Evolutionary conservation across 805 yeast genomes (phyloP), one percentile per base, ranked within the genome.

Genomic region (Metschnikowia gruessii): DNA sequence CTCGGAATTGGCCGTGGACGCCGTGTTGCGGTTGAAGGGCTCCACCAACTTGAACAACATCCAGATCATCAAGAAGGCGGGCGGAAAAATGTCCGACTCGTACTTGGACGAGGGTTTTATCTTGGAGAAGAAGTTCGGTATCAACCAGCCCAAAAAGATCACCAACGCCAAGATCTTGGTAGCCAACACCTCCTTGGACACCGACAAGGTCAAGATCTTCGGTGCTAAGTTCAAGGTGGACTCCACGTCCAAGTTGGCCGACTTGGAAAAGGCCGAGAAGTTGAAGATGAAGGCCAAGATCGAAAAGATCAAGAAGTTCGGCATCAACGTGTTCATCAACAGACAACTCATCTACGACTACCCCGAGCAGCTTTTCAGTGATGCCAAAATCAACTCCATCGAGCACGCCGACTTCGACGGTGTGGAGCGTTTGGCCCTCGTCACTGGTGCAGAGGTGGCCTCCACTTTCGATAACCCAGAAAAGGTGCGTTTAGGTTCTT

Each of bases 321-420:
- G 87, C 46, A 82, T 88, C 62, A 87, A 88, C 66, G 83, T 92
- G 58, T 94, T 94, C 65, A 90, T 94, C 57, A 94, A 94, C 74
- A 83, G 99, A 63, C 99, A 94, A 71, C 79, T 94, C 62, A 94
- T 94, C 62, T 94, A 94, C 70, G 97, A 94, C 72, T 94, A 92
- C 79, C 99, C 99, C 21, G 99, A 94, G 70, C 97, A 88, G 69
- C 76, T 94, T 56, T 87, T 94, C 61, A 79, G 95, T 5, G 99
- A 92, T 57, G 69, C 89, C 36, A 81, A 83, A 45, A 87, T 94
- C 59, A 91, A 88, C 67, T 83, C 97, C 18, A 89, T 94, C 53
- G 99, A 94, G 68, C 99, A 94, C 64, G 98, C 99, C 13, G 99
- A 94, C 68, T 94, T 94, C 59, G 98, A 88, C 61, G 99, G 98